A percentile compares a stretch with the other conserved stretches of the same genome.
Evolutionary conservation across 2,329 filamentous ascomycete species (phyloP).

Genomic region (Cytospora paraplurivora): DNA sequence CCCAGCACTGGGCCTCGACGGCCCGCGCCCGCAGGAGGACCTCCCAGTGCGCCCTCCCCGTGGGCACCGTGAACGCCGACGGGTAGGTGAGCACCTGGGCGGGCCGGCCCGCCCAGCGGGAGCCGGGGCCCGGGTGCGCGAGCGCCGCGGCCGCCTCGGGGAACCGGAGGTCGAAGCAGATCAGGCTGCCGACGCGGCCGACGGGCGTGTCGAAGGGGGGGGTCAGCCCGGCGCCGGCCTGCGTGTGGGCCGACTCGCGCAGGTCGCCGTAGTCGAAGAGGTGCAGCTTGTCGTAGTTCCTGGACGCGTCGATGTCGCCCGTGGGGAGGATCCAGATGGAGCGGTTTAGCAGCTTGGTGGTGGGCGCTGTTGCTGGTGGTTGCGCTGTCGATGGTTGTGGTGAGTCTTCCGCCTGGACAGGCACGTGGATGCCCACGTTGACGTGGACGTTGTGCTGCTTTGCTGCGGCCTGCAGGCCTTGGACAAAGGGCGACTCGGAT

Average conservation of each 20-base stretch:
- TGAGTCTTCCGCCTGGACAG: slow-evolving; percentile 46
- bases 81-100: slow-evolving; percentile 85
- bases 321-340: slow-evolving; percentile 53
- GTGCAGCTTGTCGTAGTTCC: slow-evolving; percentile 82
- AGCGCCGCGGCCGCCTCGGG: slow-evolving; percentile 73
- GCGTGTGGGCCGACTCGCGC: slow-evolving; percentile 36
- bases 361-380: slow-evolving; percentile 6
- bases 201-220: slow-evolving; percentile 72
- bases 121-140: slow-evolving; percentile 44
- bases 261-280: slow-evolving; percentile 72
- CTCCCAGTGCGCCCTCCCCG: slow-evolving; percentile 86
- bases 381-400: slow-evolving; percentile 25
- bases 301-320: slow-evolving; percentile 45
- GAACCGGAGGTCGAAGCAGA: slow-evolving; percentile 91
- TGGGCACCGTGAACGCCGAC: slow-evolving; percentile 86
- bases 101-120: slow-evolving; percentile 37
- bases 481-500: slow-evolving; percentile 70
- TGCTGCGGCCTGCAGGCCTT: slow-evolving; percentile 72
- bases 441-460: slow-evolving; percentile 66
- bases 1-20: slow-evolving; percentile 86
- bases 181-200: slow-evolving; percentile 75
- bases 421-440: slow-evolving; percentile 86
- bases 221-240: slow-evolving; percentile 61
- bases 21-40: slow-evolving; percentile 75
- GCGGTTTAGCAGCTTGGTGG: slow-evolving; percentile 52